phyloP scores from a whole-genome alignment of 2,329 filamentous ascomycete species.

The Pseudovirgaria hyperparasitica region DNA sequence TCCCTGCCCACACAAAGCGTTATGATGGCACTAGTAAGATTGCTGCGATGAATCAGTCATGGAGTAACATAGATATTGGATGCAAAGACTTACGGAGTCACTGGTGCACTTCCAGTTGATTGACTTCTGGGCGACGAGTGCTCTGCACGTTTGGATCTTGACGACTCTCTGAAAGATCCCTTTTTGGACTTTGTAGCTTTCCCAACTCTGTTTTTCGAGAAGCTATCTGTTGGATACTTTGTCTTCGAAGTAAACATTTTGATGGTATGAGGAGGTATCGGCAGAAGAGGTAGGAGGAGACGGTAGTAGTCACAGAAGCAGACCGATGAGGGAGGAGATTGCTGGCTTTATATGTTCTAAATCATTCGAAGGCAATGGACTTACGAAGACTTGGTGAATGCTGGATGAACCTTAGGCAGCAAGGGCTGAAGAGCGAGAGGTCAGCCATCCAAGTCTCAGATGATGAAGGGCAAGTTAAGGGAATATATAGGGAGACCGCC shows the following conservation, averaged over 20 bases:
- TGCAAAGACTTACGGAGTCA: slow-evolving; percentile 17
- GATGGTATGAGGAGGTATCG: slow-evolving; percentile 8
- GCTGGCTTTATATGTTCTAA: slow-evolving; percentile 15
- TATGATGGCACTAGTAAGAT: slow-evolving; percentile 44
- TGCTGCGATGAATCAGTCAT: slow-evolving; percentile 11
- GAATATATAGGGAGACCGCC: slow-evolving; percentile 25
- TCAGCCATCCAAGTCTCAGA: slow-evolving; percentile 16
- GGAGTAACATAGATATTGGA: slow-evolving; percentile 4
- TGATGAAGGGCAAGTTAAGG: slow-evolving; percentile 12
- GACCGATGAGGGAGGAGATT: slow-evolving; percentile 1
- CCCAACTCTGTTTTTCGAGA: slow-evolving; percentile 26
- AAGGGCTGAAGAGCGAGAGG: slow-evolving; percentile 11
- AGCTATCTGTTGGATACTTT: slow-evolving; percentile 19
- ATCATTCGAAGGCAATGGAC: slow-evolving; percentile 17
- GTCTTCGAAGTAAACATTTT: slow-evolving; percentile 7
- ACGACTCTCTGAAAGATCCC: slow-evolving; percentile 21
- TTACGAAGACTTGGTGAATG: slow-evolving; percentile 14
- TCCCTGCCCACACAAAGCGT: slow-evolving; percentile 71
- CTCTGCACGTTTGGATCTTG: slow-evolving; percentile 18
- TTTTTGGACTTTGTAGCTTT: slow-evolving; percentile 26
- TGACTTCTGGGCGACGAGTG: slow-evolving; percentile 21
- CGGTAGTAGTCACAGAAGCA: background rate
- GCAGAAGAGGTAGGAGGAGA: too few relatives aligned
- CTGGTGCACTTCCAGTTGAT: slow-evolving; percentile 23
- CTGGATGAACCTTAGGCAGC: slow-evolving; percentile 17